Conservation (phyloP, 169 alveolate species). For the Plasmodium gaboni region DNA sequence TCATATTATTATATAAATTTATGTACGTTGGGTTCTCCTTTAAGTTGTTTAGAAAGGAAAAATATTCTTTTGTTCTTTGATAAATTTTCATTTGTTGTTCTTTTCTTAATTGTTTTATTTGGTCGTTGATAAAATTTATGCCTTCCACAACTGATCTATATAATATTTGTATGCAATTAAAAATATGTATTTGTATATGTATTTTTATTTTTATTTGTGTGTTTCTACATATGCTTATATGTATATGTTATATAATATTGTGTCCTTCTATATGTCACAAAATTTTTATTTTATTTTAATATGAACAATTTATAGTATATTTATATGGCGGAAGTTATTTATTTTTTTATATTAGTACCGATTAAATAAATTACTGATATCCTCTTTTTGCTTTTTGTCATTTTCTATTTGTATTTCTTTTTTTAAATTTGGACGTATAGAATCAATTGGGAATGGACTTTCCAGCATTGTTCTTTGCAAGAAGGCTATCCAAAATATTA, state of each 20-base stretch:
- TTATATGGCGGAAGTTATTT: neutral
- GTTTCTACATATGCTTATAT: too few species aligned
- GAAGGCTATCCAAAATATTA: slow-evolving; percentile 29
- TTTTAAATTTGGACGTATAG: neutral
- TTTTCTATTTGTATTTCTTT: slow-evolving; percentile 1
- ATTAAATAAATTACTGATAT: slow-evolving; percentile 38
- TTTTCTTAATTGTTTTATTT: slow-evolving; percentile 25
- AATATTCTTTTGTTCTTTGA: slow-evolving; percentile 38
- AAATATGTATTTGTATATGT: too few species aligned
- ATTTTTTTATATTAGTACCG: slow-evolving; percentile 11
- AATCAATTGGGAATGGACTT: slow-evolving; percentile 4
- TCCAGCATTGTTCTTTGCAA: slow-evolving; percentile 17
- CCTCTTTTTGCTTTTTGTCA: slow-evolving; percentile 21
- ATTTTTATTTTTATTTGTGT: too few species aligned
- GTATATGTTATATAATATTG: too few species aligned
- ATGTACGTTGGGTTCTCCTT: slow-evolving; percentile 33
- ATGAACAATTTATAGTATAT: neutral
- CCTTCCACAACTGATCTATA: slow-evolving; percentile 43
- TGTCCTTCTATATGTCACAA: too few species aligned
- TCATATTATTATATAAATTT: slow-evolving; percentile 35
- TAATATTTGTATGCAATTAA: too few species aligned
- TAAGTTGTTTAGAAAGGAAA: slow-evolving; percentile 33
- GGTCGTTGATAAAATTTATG: slow-evolving; percentile 21
- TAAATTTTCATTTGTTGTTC: slow-evolving; percentile 63
- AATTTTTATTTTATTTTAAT: too few species aligned